A percentile compares a stretch with the other conserved stretches of the same genome.
Conservation (phyloP, 495 filamentous ascomycete genomes). For the Penicillium angulare region DNA sequence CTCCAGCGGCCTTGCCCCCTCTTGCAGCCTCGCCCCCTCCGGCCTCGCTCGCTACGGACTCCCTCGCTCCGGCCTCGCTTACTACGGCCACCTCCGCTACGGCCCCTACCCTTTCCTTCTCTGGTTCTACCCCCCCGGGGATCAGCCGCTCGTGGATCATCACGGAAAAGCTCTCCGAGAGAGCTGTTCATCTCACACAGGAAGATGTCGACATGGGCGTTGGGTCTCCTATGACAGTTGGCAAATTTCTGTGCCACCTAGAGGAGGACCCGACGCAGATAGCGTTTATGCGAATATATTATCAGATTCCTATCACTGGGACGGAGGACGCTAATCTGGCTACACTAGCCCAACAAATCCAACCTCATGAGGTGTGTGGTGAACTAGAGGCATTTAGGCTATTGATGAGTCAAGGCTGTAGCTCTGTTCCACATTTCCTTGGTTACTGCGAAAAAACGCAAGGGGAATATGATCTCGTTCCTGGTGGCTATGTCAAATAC, state of each 20-base stretch:
- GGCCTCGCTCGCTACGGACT: too few relatives aligned
- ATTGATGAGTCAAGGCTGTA: conserved; percentile 9
- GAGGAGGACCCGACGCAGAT: conserved; percentile 2
- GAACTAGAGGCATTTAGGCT: conserved; percentile 13
- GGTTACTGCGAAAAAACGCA: conserved; percentile 13
- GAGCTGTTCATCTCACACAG: conserved; percentile 1
- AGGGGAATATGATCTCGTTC: conserved; percentile 12
- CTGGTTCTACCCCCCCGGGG: too few relatives aligned
- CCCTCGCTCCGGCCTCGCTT: too few relatives aligned
- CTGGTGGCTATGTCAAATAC: conserved; percentile 15
- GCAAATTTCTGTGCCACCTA: conserved; percentile 13
- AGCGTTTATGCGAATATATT: conserved; percentile 19
- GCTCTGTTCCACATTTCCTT: conserved; percentile 11
- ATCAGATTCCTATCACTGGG: conserved; percentile 19
- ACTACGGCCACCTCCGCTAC: too few relatives aligned
- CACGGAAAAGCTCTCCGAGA: conserved; percentile 14
- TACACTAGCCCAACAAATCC: conserved; percentile 9
- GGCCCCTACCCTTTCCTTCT: too few relatives aligned
- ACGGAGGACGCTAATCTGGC: conserved; percentile 14
- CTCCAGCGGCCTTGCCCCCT: not conserved
- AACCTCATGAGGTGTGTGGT: conserved; percentile 7
- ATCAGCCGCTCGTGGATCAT: conserved; percentile 8
- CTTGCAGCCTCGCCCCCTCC: not conserved
- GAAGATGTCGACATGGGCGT: conserved; percentile 10
- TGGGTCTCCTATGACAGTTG: conserved; percentile 11